A percentile compares a stretch with the other conserved stretches of the same genome.
Evolutionary conservation across 371 early-diverging fungal species (phyloP).

Genomic region (Actinomucor elegans): DNA sequence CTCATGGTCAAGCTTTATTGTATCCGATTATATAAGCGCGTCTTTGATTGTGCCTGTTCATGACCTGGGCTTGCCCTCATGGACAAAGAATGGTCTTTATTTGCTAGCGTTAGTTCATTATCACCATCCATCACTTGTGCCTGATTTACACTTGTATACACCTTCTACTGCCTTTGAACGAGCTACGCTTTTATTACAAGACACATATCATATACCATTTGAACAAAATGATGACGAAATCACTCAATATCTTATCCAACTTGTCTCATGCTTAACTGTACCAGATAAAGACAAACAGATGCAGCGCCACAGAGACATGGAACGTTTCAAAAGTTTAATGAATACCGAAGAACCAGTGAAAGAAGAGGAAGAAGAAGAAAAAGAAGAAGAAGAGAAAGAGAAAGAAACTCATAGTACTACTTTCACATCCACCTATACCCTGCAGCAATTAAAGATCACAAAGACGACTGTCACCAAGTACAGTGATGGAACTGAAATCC

Average conservation of each 20-base stretch:
- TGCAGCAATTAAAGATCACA: conserved; percentile 38
- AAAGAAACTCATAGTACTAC: conserved; percentile 12
- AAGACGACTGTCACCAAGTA: conserved; percentile 28
- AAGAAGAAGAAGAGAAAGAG: conserved; percentile 4
- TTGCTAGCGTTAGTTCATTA: conserved; percentile 68
- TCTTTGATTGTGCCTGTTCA: conserved; percentile 45
- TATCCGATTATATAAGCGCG: conserved; percentile 56
- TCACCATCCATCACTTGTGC: conserved; percentile 58
- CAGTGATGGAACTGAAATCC: conserved; percentile 22
- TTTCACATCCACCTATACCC: conserved; percentile 32
- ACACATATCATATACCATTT: conserved; percentile 23
- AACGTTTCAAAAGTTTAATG: conserved; percentile 14
- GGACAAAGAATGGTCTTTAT: conserved; percentile 67
- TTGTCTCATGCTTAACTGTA: conserved; percentile 1
- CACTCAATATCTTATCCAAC: neutral
- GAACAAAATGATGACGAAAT: conserved; percentile 7
- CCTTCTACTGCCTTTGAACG: conserved; percentile 16
- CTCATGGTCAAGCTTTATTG: conserved; percentile 60
- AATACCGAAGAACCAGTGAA: too few relatives aligned
- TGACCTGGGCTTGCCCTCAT: conserved; percentile 53
- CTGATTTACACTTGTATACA: conserved; percentile 41
- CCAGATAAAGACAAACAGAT: conserved; percentile 9
- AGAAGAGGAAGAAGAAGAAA: conserved; percentile 14
- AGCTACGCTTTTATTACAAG: too few relatives aligned
- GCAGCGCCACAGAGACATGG: conserved; percentile 19